Evolutionary conservation across 2,329 filamentous ascomycete genomes (phyloP), one percentile per base, ranked within the genome.

Genomic region (Trichoderma endophyticum): DNA sequence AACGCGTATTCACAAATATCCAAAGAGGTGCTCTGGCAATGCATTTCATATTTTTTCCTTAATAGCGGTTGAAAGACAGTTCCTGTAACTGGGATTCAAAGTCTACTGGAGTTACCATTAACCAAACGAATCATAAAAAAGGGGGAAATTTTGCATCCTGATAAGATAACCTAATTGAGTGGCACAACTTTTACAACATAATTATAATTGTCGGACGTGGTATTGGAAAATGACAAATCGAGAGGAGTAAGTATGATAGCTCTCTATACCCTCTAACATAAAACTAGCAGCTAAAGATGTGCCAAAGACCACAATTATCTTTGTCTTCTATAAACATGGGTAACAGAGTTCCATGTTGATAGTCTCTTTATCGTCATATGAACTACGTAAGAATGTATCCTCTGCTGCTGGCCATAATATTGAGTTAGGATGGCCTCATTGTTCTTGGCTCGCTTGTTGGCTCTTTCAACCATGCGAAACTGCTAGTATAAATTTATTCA

Each of bases 141-240:
- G 0, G 5, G 5, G n/a, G 0, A 1, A 0, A 51, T 11, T 21
- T n/a, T 12, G 9, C 1, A 3, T 21, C 9, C 48, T 21, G 48
- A 51, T 3, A 54, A 1, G 48, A 24, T 14, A 0, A 21, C 48
- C 5, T 24, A 14, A 0, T 12, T 54, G 21, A 24, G n/a, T 14
- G 11, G 2, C 1, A 54, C 2, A 24, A 11, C 21, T 24, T 54
- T 6, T 24, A 21, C 21, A 54, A 7, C 39, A 12, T 0, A 14
- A 24, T 24, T 14, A 21, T 1, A 1, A 9, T 0, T 12, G n/a
- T 51, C 2, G 4, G 0, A 12, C 0, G 3, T 51, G 7, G 5
- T 24, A n/a, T 48, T 21, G 43, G 18, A 51, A 51, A 12, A 51
- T 24, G 21, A 6, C n/a, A n/a, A n/a, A n/a, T n/a, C n/a, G n/a